These are phyloP conservation scores for Acrocalymma vagum DNA, from an alignment of 2,329 filamentous ascomycete species.

Conservation along the genomic window DNA sequence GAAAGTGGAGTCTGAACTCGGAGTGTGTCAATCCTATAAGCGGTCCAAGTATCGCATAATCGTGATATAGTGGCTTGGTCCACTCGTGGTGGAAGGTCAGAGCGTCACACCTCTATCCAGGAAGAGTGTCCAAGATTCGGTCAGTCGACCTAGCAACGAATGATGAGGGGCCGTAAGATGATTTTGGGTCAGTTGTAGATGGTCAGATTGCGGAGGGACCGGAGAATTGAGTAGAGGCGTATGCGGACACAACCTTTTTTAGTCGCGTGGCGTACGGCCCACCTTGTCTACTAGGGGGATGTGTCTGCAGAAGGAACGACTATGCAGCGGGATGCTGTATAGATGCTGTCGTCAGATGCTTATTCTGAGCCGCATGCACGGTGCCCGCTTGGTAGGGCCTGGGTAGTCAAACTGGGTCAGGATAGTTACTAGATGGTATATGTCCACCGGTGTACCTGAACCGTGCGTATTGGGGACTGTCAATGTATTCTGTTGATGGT, in stretches of 20 bases:
- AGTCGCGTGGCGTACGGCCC: conserved; percentile 34
- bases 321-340: conserved; percentile 29
- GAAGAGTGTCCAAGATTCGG: conserved; percentile 9
- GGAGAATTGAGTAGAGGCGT: conserved; percentile 20
- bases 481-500: neutral
- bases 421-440: neutral
- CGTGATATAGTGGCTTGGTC: conserved; percentile 27
- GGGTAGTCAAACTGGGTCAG: conserved; percentile 9
- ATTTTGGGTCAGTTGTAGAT: conserved; percentile 20
- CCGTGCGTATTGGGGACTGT: too few relatives aligned
- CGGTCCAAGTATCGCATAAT: conserved; percentile 34
- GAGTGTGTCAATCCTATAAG: conserved; percentile 30
- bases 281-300: conserved; percentile 20
- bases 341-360: conserved; percentile 48
- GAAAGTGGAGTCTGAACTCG: conserved; percentile 24
- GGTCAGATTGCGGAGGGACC: conserved; percentile 28
- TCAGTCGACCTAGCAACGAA: conserved; percentile 17
- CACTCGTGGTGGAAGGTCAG: conserved; percentile 26
- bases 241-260: conserved; percentile 33
- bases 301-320: conserved; percentile 21
- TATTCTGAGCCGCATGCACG: conserved; percentile 44
- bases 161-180: conserved; percentile 16
- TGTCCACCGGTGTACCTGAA: neutral
- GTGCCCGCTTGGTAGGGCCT: conserved; percentile 19
- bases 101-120: conserved; percentile 23